Conservation (phyloP, 1,284 basidiomycete genomes). For the Tilletia walkeri region DNA sequence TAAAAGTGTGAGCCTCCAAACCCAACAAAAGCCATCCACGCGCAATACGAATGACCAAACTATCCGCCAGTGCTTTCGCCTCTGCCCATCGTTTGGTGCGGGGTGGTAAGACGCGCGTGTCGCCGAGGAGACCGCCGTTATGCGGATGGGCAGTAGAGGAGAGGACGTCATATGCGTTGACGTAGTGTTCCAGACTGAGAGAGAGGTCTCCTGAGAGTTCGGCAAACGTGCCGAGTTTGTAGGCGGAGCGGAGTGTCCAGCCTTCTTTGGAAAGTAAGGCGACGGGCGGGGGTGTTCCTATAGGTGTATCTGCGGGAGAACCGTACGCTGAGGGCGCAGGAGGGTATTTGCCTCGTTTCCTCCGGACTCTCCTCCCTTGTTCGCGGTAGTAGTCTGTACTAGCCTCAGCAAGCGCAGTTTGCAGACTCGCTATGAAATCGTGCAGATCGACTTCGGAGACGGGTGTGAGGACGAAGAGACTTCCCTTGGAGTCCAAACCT, state of each 20-base stretch:
- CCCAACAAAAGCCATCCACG: slow-evolving; percentile 64
- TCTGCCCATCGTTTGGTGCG: slow-evolving; percentile 97
- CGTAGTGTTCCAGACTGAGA: slow-evolving; percentile 36
- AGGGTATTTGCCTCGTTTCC: slow-evolving; percentile 74
- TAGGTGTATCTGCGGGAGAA: neutral
- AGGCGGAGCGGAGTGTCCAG: slow-evolving; percentile 94
- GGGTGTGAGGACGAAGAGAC: slow-evolving; percentile 89
- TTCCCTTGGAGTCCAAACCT: slow-evolving; percentile 82
- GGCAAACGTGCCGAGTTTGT: slow-evolving; percentile 93
- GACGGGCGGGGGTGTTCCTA: neutral
- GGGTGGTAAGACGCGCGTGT: slow-evolving; percentile 78
- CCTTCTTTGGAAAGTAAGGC: slow-evolving; percentile 71
- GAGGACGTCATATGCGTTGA: slow-evolving; percentile 29
- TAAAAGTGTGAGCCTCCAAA: slow-evolving; percentile 13
- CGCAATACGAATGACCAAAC: slow-evolving; percentile 40
- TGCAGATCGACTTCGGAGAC: slow-evolving; percentile 74
- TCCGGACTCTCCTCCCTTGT: slow-evolving; percentile 82
- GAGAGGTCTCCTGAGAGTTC: slow-evolving; percentile 91
- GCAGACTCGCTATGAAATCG: slow-evolving; percentile 64
- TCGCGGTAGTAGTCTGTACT: slow-evolving; percentile 87
- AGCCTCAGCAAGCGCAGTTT: slow-evolving; percentile 80
- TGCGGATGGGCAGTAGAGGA: slow-evolving; percentile 24
- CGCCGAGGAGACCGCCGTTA: slow-evolving; percentile 58
- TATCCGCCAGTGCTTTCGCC: slow-evolving; percentile 88
- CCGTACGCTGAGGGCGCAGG: slow-evolving; percentile 52